phyloP scores from a whole-genome alignment of 306 rosid genomes.

The Glycine tomentella region DNA sequence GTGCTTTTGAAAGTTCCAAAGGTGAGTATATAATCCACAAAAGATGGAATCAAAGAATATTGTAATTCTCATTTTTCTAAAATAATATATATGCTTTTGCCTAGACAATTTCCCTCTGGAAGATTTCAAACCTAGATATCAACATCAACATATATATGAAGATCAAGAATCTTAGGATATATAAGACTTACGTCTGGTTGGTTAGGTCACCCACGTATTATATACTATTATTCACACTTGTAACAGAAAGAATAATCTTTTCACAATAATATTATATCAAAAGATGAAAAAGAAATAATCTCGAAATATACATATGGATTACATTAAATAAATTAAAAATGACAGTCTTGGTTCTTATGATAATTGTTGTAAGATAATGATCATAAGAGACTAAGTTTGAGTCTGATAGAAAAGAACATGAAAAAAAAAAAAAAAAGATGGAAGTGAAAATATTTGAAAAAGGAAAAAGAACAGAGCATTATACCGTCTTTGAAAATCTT shows the following conservation, averaged over 20 bases:
- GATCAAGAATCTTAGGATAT: conserved; percentile 6
- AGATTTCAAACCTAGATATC: too few relatives aligned
- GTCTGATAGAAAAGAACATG: too few relatives aligned
- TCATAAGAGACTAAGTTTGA: too few relatives aligned
- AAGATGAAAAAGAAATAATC: too few relatives aligned
- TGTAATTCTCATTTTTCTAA: not conserved
- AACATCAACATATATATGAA: too few relatives aligned
- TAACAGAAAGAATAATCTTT: not conserved
- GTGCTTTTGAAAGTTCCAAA: conserved; percentile 13
- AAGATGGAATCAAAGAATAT: conserved; percentile 18
- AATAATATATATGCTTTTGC: too few relatives aligned
- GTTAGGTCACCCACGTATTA: conserved; percentile 18
- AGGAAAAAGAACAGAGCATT: not conserved
- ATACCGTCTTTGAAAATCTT: conserved; percentile 97
- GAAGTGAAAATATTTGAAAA: not conserved
- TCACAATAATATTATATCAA: too few relatives aligned
- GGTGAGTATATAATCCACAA: conserved; percentile 17
- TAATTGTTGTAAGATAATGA: too few relatives aligned
- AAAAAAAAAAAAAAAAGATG: not conserved
- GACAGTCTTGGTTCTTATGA: too few relatives aligned
- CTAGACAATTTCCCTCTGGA: too few relatives aligned
- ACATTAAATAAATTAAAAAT: too few relatives aligned
- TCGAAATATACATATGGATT: too few relatives aligned
- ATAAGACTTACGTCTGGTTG: not conserved
- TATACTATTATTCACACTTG: not conserved